phyloP scores from a whole-genome alignment of 208 protist species.

The Acanthamoeba triangularis region DNA sequence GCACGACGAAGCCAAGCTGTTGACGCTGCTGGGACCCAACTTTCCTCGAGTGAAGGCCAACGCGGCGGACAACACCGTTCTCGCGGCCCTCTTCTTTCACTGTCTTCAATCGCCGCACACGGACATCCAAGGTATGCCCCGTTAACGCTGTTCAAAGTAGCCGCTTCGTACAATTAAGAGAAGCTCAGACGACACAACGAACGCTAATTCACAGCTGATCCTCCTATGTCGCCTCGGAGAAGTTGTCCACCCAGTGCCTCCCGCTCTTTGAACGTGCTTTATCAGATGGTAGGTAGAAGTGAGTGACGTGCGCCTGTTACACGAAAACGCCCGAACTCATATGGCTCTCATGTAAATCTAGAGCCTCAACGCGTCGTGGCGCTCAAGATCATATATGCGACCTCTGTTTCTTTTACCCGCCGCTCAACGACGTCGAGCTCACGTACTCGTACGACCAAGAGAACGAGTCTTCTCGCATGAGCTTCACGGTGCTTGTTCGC shows the following conservation, averaged over 20 bases:
- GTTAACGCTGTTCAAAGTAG: not conserved
- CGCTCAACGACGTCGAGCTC: constrained; percentile 26
- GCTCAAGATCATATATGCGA: constrained; percentile 34
- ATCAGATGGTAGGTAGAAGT: not conserved
- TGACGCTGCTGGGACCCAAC: not conserved
- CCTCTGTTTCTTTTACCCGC: constrained; percentile 25
- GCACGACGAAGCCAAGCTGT: constrained; percentile 48
- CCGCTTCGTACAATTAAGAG: no score
- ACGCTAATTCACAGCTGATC: not conserved
- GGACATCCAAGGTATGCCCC: not conserved
- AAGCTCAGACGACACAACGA: not conserved
- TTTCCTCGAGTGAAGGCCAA: constrained; percentile 3
- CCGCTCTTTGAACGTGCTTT: constrained; percentile 13
- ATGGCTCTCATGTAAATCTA: not conserved
- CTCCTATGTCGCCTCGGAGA: not conserved
- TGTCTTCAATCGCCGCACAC: not conserved
- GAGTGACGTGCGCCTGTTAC: not conserved
- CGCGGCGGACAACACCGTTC: not conserved
- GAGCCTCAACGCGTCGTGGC: not conserved
- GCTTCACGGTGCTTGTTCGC: not conserved
- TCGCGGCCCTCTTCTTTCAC: constrained; percentile 17
- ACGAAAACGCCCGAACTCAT: not conserved
- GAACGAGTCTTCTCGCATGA: no score
- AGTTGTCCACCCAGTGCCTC: not conserved
- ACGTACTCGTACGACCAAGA: not conserved